Evolutionary conservation across 176 grass and related monocot species (phyloP), one percentile per base, ranked within the genome.

Genomic region (Avena eriantha): DNA sequence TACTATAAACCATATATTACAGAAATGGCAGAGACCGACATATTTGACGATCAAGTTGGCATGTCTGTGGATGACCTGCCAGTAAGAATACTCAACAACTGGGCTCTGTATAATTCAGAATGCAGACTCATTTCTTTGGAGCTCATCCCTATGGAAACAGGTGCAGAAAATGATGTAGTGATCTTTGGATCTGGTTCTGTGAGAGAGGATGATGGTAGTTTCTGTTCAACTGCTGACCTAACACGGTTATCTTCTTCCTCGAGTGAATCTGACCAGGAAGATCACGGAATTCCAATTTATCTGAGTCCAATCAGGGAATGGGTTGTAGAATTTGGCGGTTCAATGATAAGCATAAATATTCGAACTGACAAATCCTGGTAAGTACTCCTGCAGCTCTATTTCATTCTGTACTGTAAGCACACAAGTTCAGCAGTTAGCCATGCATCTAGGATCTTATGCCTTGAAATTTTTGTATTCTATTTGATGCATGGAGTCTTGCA

Each of bases 31-130:
- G 89, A 93, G 80, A 91, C 4, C 53, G 0, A 91, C 12, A 71
- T 96, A 10, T 92, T 91, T 80, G 86, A 92, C 33, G 56, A 64
- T 60, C 89, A 90, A 3, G 50, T 14, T 70, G 21, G 19, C 55
- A 84, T 85, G 53, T 82, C 61, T 49, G 90, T 80, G 86, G 18
- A 73, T 78, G 88, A 95, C 48, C 70, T 93, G n/a, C 91, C 91
- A 13, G 88, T 88, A 76, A 93, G 89, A 74, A 86, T 96, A 54
- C 89, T 96, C 19, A 77, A 92, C 57, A 96, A 91, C 14, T 96
- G 91, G 94, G 84, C 84, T 80, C 36, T 96, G 21, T 96, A 96
- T 65, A 96, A 93, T 83, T 87, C 89, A 65, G 94, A 96, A 49
- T 91, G 89, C 11, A 93, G 91, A 45, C 85, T 93, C 24, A 88